Evolutionary conservation across 495 filamentous ascomycete genomes (phyloP).

Genomic region (Daldinia caldariorum): DNA sequence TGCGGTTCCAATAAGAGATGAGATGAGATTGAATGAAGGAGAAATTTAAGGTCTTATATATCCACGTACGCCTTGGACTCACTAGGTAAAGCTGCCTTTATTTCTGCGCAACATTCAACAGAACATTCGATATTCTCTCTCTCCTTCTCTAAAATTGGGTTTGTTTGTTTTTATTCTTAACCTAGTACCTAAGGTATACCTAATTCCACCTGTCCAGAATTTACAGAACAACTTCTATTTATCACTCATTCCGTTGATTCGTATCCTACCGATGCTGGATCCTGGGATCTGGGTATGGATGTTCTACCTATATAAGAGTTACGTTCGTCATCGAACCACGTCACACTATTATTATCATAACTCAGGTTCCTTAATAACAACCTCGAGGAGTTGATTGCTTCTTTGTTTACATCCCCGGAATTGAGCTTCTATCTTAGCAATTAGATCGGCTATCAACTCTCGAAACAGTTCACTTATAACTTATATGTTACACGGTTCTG

Average conservation of each 20-base stretch:
- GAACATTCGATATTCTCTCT: slow-evolving; percentile 8
- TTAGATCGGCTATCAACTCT: not conserved
- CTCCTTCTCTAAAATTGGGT: too few relatives aligned
- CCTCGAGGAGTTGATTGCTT: too few relatives aligned
- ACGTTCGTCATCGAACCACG: slow-evolving; percentile 10
- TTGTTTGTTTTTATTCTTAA: not conserved
- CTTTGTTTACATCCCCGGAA: not conserved
- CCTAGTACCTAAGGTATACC: too few relatives aligned
- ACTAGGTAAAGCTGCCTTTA: not conserved
- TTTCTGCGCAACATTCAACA: slow-evolving; percentile 12
- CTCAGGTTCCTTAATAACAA: slow-evolving; percentile 1
- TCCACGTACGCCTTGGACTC: not conserved
- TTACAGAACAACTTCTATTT: not conserved
- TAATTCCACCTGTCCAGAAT: too few relatives aligned
- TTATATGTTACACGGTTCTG: not conserved
- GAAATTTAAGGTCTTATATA: not conserved
- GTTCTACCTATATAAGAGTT: not conserved
- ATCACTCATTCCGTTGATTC: slow-evolving; percentile 7
- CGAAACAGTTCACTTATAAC: not conserved
- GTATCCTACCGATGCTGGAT: slow-evolving; percentile 24
- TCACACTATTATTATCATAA: slow-evolving; percentile 9
- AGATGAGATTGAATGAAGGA: not conserved
- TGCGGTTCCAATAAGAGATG: not conserved
- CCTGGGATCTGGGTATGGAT: slow-evolving; percentile 26
- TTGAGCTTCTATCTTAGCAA: not conserved